Evolutionary conservation across 2,329 filamentous ascomycete species (phyloP).

Genomic region (Fusarium armeniacum): DNA sequence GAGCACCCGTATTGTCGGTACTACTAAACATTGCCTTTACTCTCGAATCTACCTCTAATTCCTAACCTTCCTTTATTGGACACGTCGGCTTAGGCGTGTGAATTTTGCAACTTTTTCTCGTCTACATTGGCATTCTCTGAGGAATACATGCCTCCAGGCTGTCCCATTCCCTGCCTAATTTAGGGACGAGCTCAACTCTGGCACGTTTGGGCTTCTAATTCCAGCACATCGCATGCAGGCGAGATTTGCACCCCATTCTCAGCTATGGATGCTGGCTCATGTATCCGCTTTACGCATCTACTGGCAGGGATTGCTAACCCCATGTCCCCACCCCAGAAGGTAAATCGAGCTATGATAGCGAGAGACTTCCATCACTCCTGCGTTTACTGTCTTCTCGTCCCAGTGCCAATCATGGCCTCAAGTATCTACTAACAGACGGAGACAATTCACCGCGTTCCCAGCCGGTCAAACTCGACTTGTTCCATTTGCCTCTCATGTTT

Average conservation of each 20-base stretch:
- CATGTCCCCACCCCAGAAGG: conserved; percentile 17
- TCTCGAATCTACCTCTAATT: conserved; percentile 9
- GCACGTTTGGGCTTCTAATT: conserved; percentile 35
- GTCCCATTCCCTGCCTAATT: conserved; percentile 27
- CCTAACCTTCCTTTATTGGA: conserved; percentile 4
- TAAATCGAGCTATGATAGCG: conserved; percentile 33
- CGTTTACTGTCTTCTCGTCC: background rate
- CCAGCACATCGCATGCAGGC: conserved; percentile 44
- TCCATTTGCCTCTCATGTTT: conserved; percentile 41
- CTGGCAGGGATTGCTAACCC: conserved; percentile 43
- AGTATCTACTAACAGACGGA: conserved; percentile 41
- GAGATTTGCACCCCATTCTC: conserved; percentile 47
- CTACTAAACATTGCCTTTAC: background rate
- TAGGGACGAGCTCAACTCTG: conserved; percentile 25
- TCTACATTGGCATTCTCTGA: background rate
- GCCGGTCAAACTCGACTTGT: conserved; percentile 42
- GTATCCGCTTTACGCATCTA: conserved; percentile 36
- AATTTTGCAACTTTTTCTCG: background rate
- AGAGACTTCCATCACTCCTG: conserved; percentile 5
- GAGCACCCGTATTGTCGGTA: conserved; percentile 15
- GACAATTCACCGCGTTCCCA: conserved; percentile 33
- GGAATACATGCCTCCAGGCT: background rate
- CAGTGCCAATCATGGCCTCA: background rate
- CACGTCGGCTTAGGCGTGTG: background rate
- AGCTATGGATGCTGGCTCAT: conserved; percentile 37